Conservation (phyloP, 1,139 yeast species). For the Arxiozyma bovina region DNA sequence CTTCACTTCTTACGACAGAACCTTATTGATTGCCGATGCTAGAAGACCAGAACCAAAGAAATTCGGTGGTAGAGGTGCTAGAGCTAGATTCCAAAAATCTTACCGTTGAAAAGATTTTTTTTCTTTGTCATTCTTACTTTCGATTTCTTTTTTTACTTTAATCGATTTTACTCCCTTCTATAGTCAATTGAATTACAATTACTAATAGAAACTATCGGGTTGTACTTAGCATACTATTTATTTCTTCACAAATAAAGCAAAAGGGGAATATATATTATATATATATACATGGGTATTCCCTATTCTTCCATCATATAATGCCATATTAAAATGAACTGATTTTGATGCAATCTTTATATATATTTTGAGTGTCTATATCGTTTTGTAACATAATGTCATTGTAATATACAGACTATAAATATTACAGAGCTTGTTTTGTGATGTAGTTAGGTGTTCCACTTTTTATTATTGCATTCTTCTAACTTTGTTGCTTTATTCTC, state of each 20-base stretch:
- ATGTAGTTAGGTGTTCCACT: not conserved
- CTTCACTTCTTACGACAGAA: constrained; percentile 96
- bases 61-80: constrained; percentile 99
- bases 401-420: not conserved
- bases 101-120: constrained; percentile 66
- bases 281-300: not conserved
- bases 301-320: not conserved
- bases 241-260: not conserved
- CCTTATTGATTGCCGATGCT: constrained; percentile 98
- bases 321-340: not conserved
- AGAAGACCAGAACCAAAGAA: constrained; percentile 99
- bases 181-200: not conserved
- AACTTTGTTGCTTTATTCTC: not conserved
- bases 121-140: not conserved
- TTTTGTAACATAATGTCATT: not conserved
- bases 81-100: constrained; percentile 99
- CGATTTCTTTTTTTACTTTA: not conserved
- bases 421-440: not conserved
- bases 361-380: not conserved
- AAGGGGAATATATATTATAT: not conserved
- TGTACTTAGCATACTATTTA: not conserved
- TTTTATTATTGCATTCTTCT: not conserved
- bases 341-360: not conserved
- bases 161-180: not conserved
- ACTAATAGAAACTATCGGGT: not conserved